Evolutionary conservation across 106 monocot genomes (phyloP), one percentile per base, ranked within the genome.

Genomic region (Phalaenopsis equestris): DNA sequence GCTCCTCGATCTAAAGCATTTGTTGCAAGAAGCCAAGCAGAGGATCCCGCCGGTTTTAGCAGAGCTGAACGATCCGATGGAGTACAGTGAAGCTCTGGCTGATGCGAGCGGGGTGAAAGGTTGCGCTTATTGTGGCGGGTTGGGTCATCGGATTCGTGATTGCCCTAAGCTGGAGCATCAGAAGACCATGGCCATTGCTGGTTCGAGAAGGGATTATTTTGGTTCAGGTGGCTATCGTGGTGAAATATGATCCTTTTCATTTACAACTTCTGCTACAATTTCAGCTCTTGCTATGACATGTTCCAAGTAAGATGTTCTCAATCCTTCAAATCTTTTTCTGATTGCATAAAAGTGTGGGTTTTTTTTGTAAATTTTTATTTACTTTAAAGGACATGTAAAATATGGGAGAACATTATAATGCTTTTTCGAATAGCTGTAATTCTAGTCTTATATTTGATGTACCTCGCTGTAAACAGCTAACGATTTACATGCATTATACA

Each of bases 81-180:
- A 94, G 41, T 86, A 97, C 56, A 84, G 83, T 8, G 97, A 90
- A 47, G 90, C 83, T 17, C 83, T 98, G 17, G 88, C 89, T 30
- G 84, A 82, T 64, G 97, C 84, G 2, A 94, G 92, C 77, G 97
- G 97, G 38, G 90, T 94, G 11, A 97, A 94, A 79, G 97, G 97
- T 0, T 97, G 97, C 72, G 91, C 92, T 9, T 97, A 94, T 49
- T 97, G 97, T 86, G 97, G 97, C 49, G 97, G 97, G 16, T 86
- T 97, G 7, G 97, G 94, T 11, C 97, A 97, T 84, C 86, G 94
- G 41, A 94, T 97, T 9, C 76, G 79, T 15, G 89, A 90, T 55
- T 97, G 97, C 43, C 97, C 94, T 38, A 97, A 97, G 78, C 81
- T 94, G 68, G 97, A 98, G 84, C 94, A 97, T 81, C 97, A 97